Base-by-base conservation (phyloP, 306 rosid genomes). In the Amphicarpaea edgeworthii region DNA sequence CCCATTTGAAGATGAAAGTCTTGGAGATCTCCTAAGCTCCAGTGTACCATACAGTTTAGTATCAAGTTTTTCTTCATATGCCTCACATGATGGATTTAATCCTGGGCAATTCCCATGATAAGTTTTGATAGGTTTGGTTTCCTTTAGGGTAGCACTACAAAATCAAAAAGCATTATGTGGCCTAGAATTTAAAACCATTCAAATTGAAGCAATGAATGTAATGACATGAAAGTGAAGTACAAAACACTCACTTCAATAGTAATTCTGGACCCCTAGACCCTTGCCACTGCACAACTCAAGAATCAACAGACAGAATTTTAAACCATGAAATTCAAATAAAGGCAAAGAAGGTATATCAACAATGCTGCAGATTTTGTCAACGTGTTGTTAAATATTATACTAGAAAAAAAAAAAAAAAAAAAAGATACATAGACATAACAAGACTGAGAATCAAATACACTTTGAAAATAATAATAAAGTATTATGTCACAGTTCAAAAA, bases 1-100 rank as follows among this genome's bases (percentile, higher is more conserved):
- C 30, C 23, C 80, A 11, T 61, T 67, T 28, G 84, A 81, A 79
- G 85, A 57, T 26, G 77, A 69, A 65, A 74, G 66, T 81, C 87
- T 85, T 42, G 85, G 82, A 72, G 88, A 84, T 79, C 84, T 82
- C 72, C 89, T 61, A 79, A 64, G 28, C 28, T 62, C n/a, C n/a
- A n/a, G n/a, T n/a, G n/a, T n/a, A n/a, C n/a, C n/a, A n/a, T n/a
- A n/a, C n/a, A n/a, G n/a, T n/a, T n/a, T n/a, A n/a, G n/a, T n/a
- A n/a, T n/a, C n/a, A n/a, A n/a, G n/a, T n/a, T 30, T 12, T 51
- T 37, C 5, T 2, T 1, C 34, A 2, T 30, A 5, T 30, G 0
- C 34, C 28, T 24, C 28, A 24, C 28, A 28, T 26, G 72, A 42
- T 47, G 78, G 46, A 40, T 12, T 46, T 37, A 75, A 37, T 68